phyloP scores from a whole-genome alignment of 768 basidiomycete species.

The Cystofilobasidium bisporidii region DNA sequence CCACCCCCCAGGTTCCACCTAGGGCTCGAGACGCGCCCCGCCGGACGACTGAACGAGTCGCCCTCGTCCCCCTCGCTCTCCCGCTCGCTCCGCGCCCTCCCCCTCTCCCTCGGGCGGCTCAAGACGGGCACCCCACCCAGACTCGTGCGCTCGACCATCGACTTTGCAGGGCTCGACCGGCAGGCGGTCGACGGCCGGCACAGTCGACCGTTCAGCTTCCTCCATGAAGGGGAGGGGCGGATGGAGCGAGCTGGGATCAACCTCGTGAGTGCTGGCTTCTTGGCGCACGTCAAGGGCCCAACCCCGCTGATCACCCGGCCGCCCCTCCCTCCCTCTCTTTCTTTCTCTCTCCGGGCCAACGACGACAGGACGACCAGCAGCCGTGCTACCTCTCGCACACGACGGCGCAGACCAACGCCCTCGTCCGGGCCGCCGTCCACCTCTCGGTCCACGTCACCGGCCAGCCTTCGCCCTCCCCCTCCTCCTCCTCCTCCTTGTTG shows the following conservation, averaged over 20 bases:
- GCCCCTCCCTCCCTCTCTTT: too few relatives aligned
- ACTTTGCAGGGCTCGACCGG: constrained; percentile 52
- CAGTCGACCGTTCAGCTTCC: constrained; percentile 66
- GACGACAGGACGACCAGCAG: constrained; percentile 69
- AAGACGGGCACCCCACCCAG: constrained; percentile 78
- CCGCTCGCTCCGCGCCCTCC: constrained; percentile 59
- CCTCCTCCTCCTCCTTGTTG: too few relatives aligned
- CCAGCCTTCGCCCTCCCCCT: too few relatives aligned
- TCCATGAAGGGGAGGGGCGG: constrained; percentile 44
- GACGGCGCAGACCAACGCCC: constrained; percentile 59
- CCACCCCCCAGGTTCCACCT: constrained; percentile 65
- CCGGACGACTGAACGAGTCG: constrained; percentile 63
- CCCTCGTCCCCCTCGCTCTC: constrained; percentile 56
- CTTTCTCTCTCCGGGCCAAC: too few relatives aligned
- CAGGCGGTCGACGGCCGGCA: constrained; percentile 55
- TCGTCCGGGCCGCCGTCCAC: constrained; percentile 67
- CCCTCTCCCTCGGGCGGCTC: constrained; percentile 70
- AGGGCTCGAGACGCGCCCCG: constrained; percentile 52
- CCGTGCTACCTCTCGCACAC: constrained; percentile 59
- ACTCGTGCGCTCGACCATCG: constrained; percentile 58
- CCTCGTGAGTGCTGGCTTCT: constrained; percentile 14
- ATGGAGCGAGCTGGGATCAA: constrained; percentile 5
- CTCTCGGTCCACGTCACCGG: constrained; percentile 77
- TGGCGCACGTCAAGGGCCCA: too few relatives aligned
- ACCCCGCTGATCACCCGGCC: too few relatives aligned